Evolutionary conservation across 805 yeast species (phyloP), one percentile per base, ranked within the genome.

Genomic region (Pichia nanzhaoensis): DNA sequence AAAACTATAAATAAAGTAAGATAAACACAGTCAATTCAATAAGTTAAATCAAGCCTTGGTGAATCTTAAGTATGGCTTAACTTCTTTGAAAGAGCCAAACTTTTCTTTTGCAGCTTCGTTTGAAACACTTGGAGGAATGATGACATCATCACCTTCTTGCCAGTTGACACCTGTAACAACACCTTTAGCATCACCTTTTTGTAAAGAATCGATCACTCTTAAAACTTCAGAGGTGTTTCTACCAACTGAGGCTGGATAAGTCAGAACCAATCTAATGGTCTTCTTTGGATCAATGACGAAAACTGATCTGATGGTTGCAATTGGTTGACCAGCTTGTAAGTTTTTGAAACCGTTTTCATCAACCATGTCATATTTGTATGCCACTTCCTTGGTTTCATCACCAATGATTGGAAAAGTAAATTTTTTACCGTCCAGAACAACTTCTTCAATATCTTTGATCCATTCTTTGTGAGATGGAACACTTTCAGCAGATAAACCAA

Each of bases 241-340:
- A 64, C 97, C 97, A 50, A 86, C 81, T 38, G 95, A 83, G 49
- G 96, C 93, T 47, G 97, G 97, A 74, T 89, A 89, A 19, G 91
- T 77, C 72, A 90, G 67, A 54, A 83, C 80, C 61, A 88, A 74
- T 71, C 96, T 82, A 61, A 90, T 80, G 69, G 84, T 89, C 78
- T 89, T 90, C 56, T 71, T 63, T 55, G 96, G 96, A 68, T 89
- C 96, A 64, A 89, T 88, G 65, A 89, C 70, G 71, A 83, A 90
- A 47, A 89, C 96, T 14, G 95, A 84, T 74, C 97, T 84, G 69
- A 89, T 86, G 53, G 97, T 90, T 65, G 83, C 79, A 46, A 85
- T 87, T 42, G 83, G 70, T 44, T 90, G 93, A 64, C 76, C 77
- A 61, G 67, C 71, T 42, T 51, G 50, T 59, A 85, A 70, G 67